Conservation (phyloP, 106 monocot genomes). For the Alisma plantagoaquatica region DNA sequence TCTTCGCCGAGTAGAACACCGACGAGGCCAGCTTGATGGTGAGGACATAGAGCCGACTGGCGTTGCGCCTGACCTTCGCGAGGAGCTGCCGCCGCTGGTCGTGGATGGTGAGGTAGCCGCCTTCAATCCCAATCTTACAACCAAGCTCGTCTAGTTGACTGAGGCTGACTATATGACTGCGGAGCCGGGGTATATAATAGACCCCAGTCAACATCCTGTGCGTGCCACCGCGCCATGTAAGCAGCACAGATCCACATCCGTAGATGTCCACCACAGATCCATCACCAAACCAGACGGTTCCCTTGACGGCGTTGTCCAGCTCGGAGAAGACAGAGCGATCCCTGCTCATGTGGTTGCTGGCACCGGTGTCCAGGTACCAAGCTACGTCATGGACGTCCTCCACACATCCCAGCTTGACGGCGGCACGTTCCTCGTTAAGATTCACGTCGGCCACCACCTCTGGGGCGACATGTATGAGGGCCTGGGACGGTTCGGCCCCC, state of each 20-base stretch:
- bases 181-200: not conserved
- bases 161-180: not conserved
- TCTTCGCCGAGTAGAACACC: not conserved
- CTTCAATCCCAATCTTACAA: too few species aligned
- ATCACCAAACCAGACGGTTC: not conserved
- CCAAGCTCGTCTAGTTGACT: not conserved
- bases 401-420: not conserved
- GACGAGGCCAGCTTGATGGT: not conserved
- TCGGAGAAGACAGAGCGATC: not conserved
- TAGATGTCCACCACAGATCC: not conserved
- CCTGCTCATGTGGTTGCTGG: not conserved
- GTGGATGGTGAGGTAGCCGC: too few species aligned
- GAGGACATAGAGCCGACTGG: not conserved
- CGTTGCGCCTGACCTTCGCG: not conserved
- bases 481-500: too few species aligned
- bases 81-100: not conserved
- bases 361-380: not conserved
- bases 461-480: too few species aligned
- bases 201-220: not conserved
- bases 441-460: too few species aligned
- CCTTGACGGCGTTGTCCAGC: not conserved
- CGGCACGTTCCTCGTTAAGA: not conserved
- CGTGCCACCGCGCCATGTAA: too few species aligned
- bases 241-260: not conserved
- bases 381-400: too few species aligned